phyloP scores from a whole-genome alignment of 2,329 filamentous ascomycete genomes.

The Emergomyces orientalis region DNA sequence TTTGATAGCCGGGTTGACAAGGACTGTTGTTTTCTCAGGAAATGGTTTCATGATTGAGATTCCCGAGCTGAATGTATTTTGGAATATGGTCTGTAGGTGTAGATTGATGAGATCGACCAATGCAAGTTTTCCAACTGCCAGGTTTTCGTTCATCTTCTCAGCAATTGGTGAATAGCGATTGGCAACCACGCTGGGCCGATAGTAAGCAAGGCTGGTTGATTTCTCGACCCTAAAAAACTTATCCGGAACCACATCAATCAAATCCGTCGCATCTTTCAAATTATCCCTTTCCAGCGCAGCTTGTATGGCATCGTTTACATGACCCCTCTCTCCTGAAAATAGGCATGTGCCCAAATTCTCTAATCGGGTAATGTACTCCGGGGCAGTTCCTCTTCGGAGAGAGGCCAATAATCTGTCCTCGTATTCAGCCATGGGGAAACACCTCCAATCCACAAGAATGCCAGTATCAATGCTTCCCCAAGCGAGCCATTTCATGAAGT shows the following conservation, averaged over 20 bases:
- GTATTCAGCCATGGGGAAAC: slow-evolving; percentile 71
- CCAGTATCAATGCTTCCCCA: slow-evolving; percentile 89
- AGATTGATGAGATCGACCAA: slow-evolving; percentile 70
- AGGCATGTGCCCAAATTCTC: slow-evolving; percentile 61
- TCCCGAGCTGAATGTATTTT: slow-evolving; percentile 65
- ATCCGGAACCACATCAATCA: slow-evolving; percentile 53
- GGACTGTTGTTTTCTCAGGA: slow-evolving; percentile 61
- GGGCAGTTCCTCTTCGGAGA: slow-evolving; percentile 66
- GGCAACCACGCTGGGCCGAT: slow-evolving; percentile 54
- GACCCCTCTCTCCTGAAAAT: slow-evolving; percentile 58
- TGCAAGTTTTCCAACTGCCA: slow-evolving; percentile 52
- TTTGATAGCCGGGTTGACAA: slow-evolving; percentile 60
- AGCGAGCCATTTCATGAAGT: slow-evolving; percentile 77
- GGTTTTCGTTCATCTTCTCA: slow-evolving; percentile 49
- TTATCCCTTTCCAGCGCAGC: slow-evolving; percentile 49
- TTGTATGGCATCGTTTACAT: slow-evolving; percentile 55
- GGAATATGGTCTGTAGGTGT: slow-evolving; percentile 79
- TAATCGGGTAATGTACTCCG: slow-evolving; percentile 59
- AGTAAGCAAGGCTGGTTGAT: slow-evolving; percentile 65
- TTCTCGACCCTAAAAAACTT: slow-evolving; percentile 58
- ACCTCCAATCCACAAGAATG: slow-evolving; percentile 66
- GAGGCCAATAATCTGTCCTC: slow-evolving; percentile 63
- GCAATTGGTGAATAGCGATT: slow-evolving; percentile 59
- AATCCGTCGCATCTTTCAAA: slow-evolving; percentile 48
- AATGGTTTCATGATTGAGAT: slow-evolving; percentile 75